Evolutionary conservation across 2,329 filamentous ascomycete species (phyloP), one percentile per base, ranked within the genome.

Genomic region (Leptographium flavum): DNA sequence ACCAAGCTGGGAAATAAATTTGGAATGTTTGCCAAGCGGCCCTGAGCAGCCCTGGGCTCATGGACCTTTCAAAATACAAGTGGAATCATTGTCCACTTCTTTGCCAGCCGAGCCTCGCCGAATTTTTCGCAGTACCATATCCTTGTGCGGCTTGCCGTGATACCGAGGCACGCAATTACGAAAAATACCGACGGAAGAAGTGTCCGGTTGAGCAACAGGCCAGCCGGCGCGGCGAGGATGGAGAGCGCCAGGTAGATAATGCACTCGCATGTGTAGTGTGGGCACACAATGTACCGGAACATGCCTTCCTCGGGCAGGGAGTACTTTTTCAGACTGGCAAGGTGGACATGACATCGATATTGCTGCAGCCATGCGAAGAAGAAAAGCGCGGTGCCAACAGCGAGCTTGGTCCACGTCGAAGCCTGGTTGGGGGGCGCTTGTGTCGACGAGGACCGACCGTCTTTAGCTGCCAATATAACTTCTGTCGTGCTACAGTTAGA

Each of bases 181-280:
- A 96, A 94, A 4, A 78, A 54, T 35, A 84, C 56, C 6, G 76
- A 85, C 46, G 76, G 76, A 31, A 83, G 56, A 37, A 95, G 60
- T 0, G 88, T 90, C 58, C 67, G 74, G 61, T 94, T 95, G 47
- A 86, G 59, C 45, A 73, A 51, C 28, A 67, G 62, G 11, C 79
- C 82, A 8, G 64, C 55, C 0, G 88, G 87, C 1, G 88, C 87
- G 27, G 81, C 79, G 33, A 83, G 60, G 39, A 92, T 63, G 3
- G 86, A 74, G 52, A 98, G 64, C n/a, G 81, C 73, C 19, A 87
- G 58, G 59, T 98, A 96, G 47, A 95, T 76, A 35, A 83, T 59
- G 57, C 85, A 88, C 64, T 96, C 92, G 56, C 82, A 86, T 4
- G 83, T 83, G 62, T 96, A 98, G 63, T 98, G 92, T 17, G 92